Evolutionary conservation across 2,329 filamentous ascomycete species (phyloP).

Genomic region (Blastomyces gilchristii): DNA sequence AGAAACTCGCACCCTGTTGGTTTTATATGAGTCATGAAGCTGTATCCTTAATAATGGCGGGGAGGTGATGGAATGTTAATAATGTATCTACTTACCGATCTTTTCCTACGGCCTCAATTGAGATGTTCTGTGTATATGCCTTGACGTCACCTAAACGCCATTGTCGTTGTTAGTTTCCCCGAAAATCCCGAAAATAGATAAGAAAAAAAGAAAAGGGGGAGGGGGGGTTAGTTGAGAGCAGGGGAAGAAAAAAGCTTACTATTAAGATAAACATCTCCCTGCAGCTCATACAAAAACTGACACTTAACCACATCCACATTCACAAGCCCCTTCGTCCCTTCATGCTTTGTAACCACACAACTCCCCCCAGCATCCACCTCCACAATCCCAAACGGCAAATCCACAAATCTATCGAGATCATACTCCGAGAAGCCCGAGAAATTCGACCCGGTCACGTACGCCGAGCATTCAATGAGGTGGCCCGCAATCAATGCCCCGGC

Average conservation of each 20-base stretch:
- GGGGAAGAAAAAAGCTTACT: slow-evolving; percentile 16
- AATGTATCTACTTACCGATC: slow-evolving; percentile 19
- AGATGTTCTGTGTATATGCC: slow-evolving; percentile 31
- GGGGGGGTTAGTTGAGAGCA: not conserved
- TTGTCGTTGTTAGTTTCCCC: not conserved
- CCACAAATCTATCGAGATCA: slow-evolving; percentile 34
- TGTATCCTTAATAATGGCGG: not conserved
- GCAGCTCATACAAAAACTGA: slow-evolving; percentile 43
- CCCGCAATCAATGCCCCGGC: slow-evolving; percentile 34
- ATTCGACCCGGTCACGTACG: slow-evolving; percentile 22
- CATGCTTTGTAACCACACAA: slow-evolving; percentile 42
- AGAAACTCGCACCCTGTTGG: slow-evolving; percentile 32
- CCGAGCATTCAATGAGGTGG: slow-evolving; percentile 23
- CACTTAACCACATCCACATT: slow-evolving; percentile 34
- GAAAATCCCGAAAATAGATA: not conserved
- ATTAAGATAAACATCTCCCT: slow-evolving; percentile 41
- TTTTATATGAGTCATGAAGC: not conserved
- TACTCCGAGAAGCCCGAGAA: slow-evolving; percentile 42
- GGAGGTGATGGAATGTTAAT: not conserved
- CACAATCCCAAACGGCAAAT: slow-evolving; percentile 41
- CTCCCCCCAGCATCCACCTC: slow-evolving; percentile 39
- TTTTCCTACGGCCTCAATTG: slow-evolving; percentile 28
- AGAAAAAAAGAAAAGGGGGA: not conserved
- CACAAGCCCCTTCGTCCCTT: slow-evolving; percentile 35
- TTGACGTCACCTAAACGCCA: slow-evolving; percentile 25